Percentiles rank a stretch among this genome's conserved stretches.
These are phyloP conservation scores for Parmales sp. DNA, from an alignment of 108 stramenopile genomes.

Conservation along the genomic window DNA sequence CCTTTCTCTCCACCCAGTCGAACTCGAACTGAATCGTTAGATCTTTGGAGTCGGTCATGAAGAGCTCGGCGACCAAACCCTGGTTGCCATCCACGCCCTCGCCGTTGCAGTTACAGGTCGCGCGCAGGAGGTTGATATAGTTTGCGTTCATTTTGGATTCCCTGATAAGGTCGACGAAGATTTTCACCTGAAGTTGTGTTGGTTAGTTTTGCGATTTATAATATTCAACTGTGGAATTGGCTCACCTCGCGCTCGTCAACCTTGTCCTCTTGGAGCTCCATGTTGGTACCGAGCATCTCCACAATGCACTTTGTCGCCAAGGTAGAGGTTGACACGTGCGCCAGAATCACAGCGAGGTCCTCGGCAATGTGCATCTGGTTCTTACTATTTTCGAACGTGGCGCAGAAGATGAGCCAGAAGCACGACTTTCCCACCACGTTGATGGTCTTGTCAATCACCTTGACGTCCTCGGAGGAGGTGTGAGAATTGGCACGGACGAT, in stretches of 20 bases:
- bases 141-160: constrained; percentile 16
- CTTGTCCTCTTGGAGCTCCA: constrained; percentile 24
- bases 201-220: not conserved
- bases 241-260: too few relatives aligned
- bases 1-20: not conserved
- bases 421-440: not conserved
- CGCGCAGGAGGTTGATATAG: constrained; percentile 21
- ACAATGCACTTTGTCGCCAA: constrained; percentile 7
- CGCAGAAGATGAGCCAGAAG: constrained; percentile 15
- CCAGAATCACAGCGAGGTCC: constrained; percentile 13
- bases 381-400: constrained; percentile 8
- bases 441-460: not conserved
- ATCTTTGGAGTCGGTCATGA: constrained; percentile 6
- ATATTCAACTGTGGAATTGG: too few relatives aligned
- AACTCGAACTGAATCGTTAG: not conserved
- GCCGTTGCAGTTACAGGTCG: constrained; percentile 15
- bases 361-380: constrained; percentile 27
- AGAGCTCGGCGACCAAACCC: constrained; percentile 14
- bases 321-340: constrained; percentile 14
- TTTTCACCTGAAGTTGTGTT: constrained; percentile 17
- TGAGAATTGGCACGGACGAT: not conserved
- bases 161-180: constrained; percentile 13
- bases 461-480: not conserved
- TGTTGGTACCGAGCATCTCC: constrained; percentile 19
- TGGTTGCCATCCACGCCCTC: constrained; percentile 20